Percentiles rank a stretch among this genome's conserved stretches.
Evolutionary conservation across 176 grass and related monocot genomes (phyloP).

Genomic region (Cymbopogon citratus): DNA sequence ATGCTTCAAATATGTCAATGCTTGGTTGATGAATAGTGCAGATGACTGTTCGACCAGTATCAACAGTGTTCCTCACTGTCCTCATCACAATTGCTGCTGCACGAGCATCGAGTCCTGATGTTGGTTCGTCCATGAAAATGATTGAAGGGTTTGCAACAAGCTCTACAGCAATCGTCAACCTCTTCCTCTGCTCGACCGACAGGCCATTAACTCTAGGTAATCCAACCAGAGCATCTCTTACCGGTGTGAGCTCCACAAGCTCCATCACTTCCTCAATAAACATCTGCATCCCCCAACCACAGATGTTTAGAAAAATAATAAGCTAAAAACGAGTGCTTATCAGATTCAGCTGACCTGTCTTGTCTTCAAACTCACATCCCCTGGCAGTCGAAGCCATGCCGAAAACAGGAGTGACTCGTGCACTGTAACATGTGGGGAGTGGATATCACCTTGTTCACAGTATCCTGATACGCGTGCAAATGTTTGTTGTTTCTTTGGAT

Average conservation of each 20-base stretch:
- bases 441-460: slow-evolving; percentile 16
- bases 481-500: slow-evolving; percentile 21
- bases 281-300: not conserved
- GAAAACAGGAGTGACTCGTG: not conserved
- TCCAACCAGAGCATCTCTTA: slow-evolving; percentile 18
- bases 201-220: slow-evolving; percentile 5
- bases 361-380: not conserved
- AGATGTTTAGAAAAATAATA: not conserved
- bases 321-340: not conserved
- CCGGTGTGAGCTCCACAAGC: not conserved
- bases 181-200: slow-evolving; percentile 5
- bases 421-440: slow-evolving; percentile 8
- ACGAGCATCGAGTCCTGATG: not conserved
- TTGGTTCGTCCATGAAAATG: slow-evolving; percentile 20
- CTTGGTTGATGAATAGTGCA: slow-evolving; percentile 20
- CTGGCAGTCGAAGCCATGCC: not conserved
- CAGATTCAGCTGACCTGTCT: not conserved
- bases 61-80: slow-evolving; percentile 17
- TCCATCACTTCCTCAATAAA: slow-evolving; percentile 24
- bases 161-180: slow-evolving; percentile 13
- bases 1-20: slow-evolving; percentile 18
- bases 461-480: slow-evolving; percentile 12
- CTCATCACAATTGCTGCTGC: slow-evolving; percentile 22
- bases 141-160: slow-evolving; percentile 17
- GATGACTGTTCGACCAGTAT: slow-evolving; percentile 9